Evolutionary conservation across 805 yeast species (phyloP).

Genomic region (Lachancea thermotolerans): DNA sequence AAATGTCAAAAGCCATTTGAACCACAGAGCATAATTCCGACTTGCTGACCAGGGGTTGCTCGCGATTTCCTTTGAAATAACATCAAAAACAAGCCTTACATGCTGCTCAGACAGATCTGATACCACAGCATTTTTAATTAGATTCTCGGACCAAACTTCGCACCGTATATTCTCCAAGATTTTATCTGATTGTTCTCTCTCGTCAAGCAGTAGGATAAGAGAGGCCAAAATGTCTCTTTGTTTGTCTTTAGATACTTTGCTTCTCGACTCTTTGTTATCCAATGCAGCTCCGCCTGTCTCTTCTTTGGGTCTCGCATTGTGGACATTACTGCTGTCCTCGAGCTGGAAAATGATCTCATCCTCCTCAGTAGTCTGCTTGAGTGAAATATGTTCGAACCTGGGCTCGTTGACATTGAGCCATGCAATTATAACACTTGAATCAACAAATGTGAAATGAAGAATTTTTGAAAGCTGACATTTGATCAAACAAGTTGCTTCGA

Average conservation of each 20-base stretch:
- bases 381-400: conserved; percentile 27
- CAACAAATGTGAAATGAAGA: conserved; percentile 18
- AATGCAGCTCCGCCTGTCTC: conserved; percentile 7
- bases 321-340: conserved; percentile 15
- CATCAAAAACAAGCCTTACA: conserved; percentile 40
- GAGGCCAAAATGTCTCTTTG: conserved; percentile 23
- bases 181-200: conserved; percentile 19
- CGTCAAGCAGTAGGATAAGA: conserved; percentile 25
- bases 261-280: conserved; percentile 18
- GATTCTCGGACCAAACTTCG: conserved; percentile 25
- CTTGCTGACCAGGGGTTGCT: conserved; percentile 21
- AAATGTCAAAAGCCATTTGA: conserved; percentile 68
- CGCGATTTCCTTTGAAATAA: conserved; percentile 41
- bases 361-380: conserved; percentile 16
- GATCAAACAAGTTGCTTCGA: conserved; percentile 31
- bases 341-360: conserved; percentile 26
- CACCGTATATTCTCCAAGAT: conserved; percentile 23
- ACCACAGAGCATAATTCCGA: conserved; percentile 44
- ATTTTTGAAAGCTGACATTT: conserved; percentile 24
- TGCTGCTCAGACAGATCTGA: conserved; percentile 36
- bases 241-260: conserved; percentile 20
- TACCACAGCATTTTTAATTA: conserved; percentile 26
- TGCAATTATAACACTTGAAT: conserved; percentile 25
- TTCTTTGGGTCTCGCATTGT: conserved; percentile 22
- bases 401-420: conserved; percentile 38